phyloP scores from a whole-genome alignment of 1,284 basidiomycete genomes.

The Cutaneotrichosporon sp. region DNA sequence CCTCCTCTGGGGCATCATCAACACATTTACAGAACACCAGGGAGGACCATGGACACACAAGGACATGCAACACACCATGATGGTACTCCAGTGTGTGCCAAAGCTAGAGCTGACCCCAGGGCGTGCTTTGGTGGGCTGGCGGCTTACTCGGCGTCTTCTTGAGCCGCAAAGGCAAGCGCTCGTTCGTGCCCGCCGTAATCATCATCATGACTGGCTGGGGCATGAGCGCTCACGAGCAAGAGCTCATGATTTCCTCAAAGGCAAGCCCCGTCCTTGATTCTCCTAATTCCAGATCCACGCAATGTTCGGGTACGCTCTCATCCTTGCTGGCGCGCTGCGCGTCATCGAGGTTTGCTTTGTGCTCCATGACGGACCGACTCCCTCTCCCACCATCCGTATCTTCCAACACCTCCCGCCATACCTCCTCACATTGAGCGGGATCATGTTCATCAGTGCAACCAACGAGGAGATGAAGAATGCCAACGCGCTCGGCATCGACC shows the following conservation, averaged over 20 bases:
- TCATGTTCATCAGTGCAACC: conserved; percentile 83
- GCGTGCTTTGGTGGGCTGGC: conserved; percentile 81
- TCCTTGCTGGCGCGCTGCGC: conserved; percentile 76
- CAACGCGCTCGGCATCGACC: conserved; percentile 73
- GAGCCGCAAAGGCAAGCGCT: conserved; percentile 77
- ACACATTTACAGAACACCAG: conserved; percentile 90
- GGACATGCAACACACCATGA: conserved; percentile 86
- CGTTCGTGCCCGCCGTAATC: conserved; percentile 77
- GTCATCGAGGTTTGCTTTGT: conserved; percentile 85
- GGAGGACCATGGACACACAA: conserved; percentile 80
- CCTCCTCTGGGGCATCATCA: conserved; percentile 75
- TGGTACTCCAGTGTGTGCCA: conserved; percentile 27
- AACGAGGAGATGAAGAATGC: conserved; percentile 78
- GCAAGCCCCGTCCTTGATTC: conserved; percentile 51
- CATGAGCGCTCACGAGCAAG: conserved; percentile 88
- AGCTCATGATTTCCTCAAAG: conserved; percentile 76
- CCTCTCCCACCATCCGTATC: conserved; percentile 54
- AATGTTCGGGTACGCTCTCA: conserved; percentile 79
- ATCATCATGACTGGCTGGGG: conserved; percentile 91
- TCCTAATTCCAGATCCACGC: conserved; percentile 65
- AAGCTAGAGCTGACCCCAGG: conserved; percentile 46
- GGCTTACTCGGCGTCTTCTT: conserved; percentile 85
- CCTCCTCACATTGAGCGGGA: conserved; percentile 65
- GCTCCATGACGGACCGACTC: conserved; percentile 52
- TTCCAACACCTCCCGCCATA: conserved; percentile 85